Percentiles rank a stretch among this genome's conserved stretches.
These are phyloP conservation scores for Hygrocybe coccinea DNA, from an alignment of 768 basidiomycete species.

Conservation along the genomic window DNA sequence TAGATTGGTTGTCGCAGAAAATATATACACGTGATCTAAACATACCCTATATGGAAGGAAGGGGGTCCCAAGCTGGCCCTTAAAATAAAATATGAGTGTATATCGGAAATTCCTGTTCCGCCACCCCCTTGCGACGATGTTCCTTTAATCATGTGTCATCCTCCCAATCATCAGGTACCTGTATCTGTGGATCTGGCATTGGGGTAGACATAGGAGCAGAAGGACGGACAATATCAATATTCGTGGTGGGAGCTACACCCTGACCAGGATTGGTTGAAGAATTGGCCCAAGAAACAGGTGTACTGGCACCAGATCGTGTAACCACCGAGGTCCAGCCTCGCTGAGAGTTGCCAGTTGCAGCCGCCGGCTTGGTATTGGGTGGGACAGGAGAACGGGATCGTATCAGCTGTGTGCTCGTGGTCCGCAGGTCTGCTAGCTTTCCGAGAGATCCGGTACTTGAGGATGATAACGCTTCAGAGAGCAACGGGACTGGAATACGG, in stretches of 20 bases:
- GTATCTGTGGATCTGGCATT: slow-evolving; percentile 5
- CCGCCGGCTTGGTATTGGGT: slow-evolving; percentile 10
- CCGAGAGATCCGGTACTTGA: slow-evolving; percentile 42
- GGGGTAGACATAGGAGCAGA: neutral
- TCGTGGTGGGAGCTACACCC: too few species aligned
- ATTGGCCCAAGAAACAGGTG: too few species aligned
- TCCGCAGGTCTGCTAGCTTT: slow-evolving; percentile 50
- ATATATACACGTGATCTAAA: too few species aligned
- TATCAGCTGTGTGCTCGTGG: slow-evolving; percentile 3
- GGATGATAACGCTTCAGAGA: slow-evolving; percentile 46
- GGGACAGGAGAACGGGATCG: neutral
- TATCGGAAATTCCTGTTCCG: too few species aligned
- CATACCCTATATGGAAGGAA: too few species aligned
- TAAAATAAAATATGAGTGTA: too few species aligned
- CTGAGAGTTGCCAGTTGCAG: neutral
- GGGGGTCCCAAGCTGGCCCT: too few species aligned
- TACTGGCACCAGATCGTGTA: slow-evolving; percentile 9
- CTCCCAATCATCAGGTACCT: slow-evolving; percentile 54
- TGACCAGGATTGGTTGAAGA: slow-evolving; percentile 6
- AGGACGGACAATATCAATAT: neutral
- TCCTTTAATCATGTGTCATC: slow-evolving; percentile 32
- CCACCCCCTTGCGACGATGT: too few species aligned
- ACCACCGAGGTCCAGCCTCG: slow-evolving; percentile 26
- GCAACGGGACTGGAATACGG: slow-evolving; percentile 63
- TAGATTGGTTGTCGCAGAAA: too few species aligned